These are phyloP conservation scores for Populus pruinosa DNA, from an alignment of 345 rosid species.

Conservation along the genomic window DNA sequence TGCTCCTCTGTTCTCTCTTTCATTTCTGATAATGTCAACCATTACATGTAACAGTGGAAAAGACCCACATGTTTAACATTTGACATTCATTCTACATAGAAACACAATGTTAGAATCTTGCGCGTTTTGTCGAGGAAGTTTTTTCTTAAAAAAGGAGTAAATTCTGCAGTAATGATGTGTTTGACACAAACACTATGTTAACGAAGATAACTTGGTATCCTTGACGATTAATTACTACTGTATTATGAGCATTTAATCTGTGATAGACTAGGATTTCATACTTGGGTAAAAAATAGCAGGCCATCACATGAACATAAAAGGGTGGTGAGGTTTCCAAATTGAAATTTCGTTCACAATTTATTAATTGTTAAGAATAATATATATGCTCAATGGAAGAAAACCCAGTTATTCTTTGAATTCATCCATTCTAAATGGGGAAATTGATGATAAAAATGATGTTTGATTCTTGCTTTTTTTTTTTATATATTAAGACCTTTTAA, in stretches of 20 bases:
- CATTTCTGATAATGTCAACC: not conserved
- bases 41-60: not conserved
- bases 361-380: slow-evolving; percentile 15
- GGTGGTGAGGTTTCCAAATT: slow-evolving; percentile 10
- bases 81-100: slow-evolving; percentile 7
- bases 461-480: no score
- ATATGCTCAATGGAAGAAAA: not conserved
- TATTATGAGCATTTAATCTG: slow-evolving; percentile 28
- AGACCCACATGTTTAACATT: not conserved
- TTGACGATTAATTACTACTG: slow-evolving; percentile 21
- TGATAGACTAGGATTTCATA: not conserved
- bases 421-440: no score
- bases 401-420: not conserved
- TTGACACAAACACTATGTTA: slow-evolving; percentile 5
- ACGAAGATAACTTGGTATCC: slow-evolving; percentile 7
- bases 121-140: slow-evolving; percentile 21
- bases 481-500: no score
- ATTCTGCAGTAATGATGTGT: slow-evolving; percentile 11
- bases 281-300: slow-evolving; percentile 5
- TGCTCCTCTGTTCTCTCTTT: not conserved
- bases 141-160: slow-evolving; percentile 12
- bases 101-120: slow-evolving; percentile 30
- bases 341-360: slow-evolving; percentile 2
- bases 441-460: no score
- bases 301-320: slow-evolving; percentile 7